phyloP scores from a whole-genome alignment of 371 early-diverging fungal species.

The Synchytrium microbalum region DNA sequence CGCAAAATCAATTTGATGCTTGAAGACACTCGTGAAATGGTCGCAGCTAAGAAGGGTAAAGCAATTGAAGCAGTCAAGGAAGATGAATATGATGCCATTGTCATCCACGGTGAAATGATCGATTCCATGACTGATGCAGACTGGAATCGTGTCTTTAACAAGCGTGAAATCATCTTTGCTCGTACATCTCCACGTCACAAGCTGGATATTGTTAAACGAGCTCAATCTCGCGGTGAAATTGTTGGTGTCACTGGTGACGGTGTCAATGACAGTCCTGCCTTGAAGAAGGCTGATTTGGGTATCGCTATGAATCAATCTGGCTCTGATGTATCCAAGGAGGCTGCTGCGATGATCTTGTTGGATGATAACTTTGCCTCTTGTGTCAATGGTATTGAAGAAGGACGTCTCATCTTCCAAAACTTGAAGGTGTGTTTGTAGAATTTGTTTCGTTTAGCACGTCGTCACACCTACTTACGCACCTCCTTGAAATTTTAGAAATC shows the following conservation, averaged over 20 bases:
- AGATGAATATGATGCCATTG: conserved; percentile 77
- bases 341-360: conserved; percentile 92
- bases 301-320: conserved; percentile 94
- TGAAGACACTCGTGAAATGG: conserved; percentile 70
- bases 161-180: conserved; percentile 86
- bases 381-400: conserved; percentile 84
- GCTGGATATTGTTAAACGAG: conserved; percentile 74
- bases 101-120: conserved; percentile 86
- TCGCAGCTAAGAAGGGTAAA: conserved; percentile 58
- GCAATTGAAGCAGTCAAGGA: conserved; percentile 57
- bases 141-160: conserved; percentile 80
- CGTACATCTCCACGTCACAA: conserved; percentile 88
- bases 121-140: conserved; percentile 69
- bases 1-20: conserved; percentile 89
- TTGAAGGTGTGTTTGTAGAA: conserved; percentile 43
- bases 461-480: no score
- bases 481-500: conserved; percentile 53
- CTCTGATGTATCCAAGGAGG: conserved; percentile 94
- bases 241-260: conserved; percentile 93
- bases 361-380: conserved; percentile 93
- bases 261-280: conserved; percentile 87
- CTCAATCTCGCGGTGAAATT: conserved; percentile 78
- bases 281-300: conserved; percentile 94
- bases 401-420: conserved; percentile 90
- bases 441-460: no score